Conservation (phyloP, 1,284 basidiomycete genomes). For the Phylloporus sp. region DNA sequence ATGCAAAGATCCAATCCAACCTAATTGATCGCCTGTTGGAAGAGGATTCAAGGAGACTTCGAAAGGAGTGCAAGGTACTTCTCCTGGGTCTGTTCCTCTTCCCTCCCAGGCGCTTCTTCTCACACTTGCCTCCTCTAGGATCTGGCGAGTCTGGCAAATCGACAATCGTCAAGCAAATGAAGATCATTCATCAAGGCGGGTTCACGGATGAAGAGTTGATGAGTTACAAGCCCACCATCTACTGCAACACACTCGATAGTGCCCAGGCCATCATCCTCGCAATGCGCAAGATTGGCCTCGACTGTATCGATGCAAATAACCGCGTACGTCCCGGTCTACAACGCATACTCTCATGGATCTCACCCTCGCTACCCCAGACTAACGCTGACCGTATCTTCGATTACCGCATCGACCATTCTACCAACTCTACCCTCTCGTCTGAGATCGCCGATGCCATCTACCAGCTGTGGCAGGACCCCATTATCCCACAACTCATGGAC, state of each 20-base stretch:
- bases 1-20: slow-evolving; percentile 71
- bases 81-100: slow-evolving; percentile 74
- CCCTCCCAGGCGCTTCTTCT: slow-evolving; percentile 22
- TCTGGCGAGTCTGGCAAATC: slow-evolving; percentile 89
- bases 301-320: slow-evolving; percentile 82
- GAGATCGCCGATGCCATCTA: slow-evolving; percentile 83
- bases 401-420: slow-evolving; percentile 54
- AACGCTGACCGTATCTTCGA: slow-evolving; percentile 71
- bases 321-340: slow-evolving; percentile 49
- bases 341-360: not conserved
- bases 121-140: slow-evolving; percentile 41
- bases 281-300: slow-evolving; percentile 90
- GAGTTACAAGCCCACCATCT: slow-evolving; percentile 82
- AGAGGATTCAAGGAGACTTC: slow-evolving; percentile 77
- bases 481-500: slow-evolving; percentile 88
- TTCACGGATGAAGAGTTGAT: slow-evolving; percentile 85
- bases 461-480: slow-evolving; percentile 90
- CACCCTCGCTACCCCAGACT: slow-evolving; percentile 39
- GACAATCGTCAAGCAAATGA: slow-evolving; percentile 99
- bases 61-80: slow-evolving; percentile 94
- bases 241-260: slow-evolving; percentile 88
- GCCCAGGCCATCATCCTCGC: slow-evolving; percentile 90
- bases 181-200: slow-evolving; percentile 97
- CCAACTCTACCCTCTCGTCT: slow-evolving; percentile 57
- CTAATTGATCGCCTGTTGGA: slow-evolving; percentile 78